Percentiles rank a stretch among this genome's conserved stretches.
These are phyloP conservation scores for Nemania serpens DNA, from an alignment of 2,329 filamentous ascomycete genomes.

Conservation along the genomic window DNA sequence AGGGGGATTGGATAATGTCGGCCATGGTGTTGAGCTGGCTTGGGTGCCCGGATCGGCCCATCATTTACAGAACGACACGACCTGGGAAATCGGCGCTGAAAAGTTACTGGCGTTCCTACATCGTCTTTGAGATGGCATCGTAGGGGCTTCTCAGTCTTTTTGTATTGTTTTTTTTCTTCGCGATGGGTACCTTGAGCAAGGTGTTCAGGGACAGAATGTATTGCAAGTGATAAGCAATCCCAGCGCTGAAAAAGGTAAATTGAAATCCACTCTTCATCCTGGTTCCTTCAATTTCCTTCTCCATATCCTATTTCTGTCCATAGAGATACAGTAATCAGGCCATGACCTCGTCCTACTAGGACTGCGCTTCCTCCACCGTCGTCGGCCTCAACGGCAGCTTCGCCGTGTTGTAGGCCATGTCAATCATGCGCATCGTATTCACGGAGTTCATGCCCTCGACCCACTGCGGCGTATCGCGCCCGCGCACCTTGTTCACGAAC, in stretches of 20 bases:
- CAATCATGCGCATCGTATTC: conserved; percentile 46
- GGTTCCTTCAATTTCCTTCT: not conserved
- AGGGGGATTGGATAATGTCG: conserved; percentile 35
- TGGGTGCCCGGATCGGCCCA: conserved; percentile 53
- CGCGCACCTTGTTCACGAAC: conserved; percentile 47
- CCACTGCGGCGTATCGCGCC: conserved; percentile 43
- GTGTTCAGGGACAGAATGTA: not conserved
- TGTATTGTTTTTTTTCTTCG: not conserved
- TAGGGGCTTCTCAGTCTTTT: not conserved
- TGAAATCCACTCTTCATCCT: not conserved
- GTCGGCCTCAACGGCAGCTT: conserved; percentile 41
- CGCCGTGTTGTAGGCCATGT: conserved; percentile 45
- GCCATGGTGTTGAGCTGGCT: conserved; percentile 47
- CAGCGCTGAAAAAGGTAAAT: too few species aligned
- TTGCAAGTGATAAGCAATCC: not conserved
- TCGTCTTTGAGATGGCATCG: conserved; percentile 12
- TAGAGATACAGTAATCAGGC: not conserved
- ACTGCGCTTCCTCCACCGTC: conserved; percentile 12
- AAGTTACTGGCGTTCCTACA: conserved; percentile 50
- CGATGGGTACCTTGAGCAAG: not conserved
- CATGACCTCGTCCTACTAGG: conserved; percentile 1
- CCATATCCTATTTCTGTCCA: not conserved
- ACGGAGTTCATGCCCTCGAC: conserved; percentile 44
- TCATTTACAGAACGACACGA: conserved; percentile 58
- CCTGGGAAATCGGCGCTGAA: conserved; percentile 52